These are phyloP conservation scores for Pneumocystis oryctolagi DNA, from an alignment of 1,139 yeast genomes.

Conservation along the genomic window DNA sequence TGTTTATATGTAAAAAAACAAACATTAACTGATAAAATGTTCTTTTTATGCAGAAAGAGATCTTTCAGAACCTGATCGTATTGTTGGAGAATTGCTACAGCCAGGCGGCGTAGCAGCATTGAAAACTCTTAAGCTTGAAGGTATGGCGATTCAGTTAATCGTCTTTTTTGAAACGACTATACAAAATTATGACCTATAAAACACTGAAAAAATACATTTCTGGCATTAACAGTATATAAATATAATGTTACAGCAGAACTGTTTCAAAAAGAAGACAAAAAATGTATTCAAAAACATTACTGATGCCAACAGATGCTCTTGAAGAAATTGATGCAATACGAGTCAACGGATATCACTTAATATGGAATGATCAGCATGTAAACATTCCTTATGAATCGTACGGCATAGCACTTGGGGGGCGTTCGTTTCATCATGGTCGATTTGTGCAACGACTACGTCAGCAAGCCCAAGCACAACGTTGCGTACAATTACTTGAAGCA, in stretches of 20 bases:
- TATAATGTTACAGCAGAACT: too few relatives aligned
- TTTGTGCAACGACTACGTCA: slow-evolving; percentile 62
- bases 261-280: background rate
- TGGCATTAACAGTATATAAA: too few relatives aligned
- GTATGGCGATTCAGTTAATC: too few relatives aligned
- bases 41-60: slow-evolving; percentile 60
- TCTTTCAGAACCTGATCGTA: slow-evolving; percentile 83
- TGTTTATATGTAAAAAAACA: background rate
- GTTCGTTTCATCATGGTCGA: slow-evolving; percentile 83
- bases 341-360: slow-evolving; percentile 67
- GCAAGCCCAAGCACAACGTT: slow-evolving; percentile 35
- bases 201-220: too few relatives aligned
- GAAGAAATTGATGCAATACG: slow-evolving; percentile 70
- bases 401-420: slow-evolving; percentile 27
- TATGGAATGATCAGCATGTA: slow-evolving; percentile 44
- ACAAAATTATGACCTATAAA: too few relatives aligned
- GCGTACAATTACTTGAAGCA: slow-evolving; percentile 63
- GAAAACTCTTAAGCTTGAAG: slow-evolving; percentile 60
- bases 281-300: background rate
- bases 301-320: slow-evolving; percentile 36
- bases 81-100: slow-evolving; percentile 92
- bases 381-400: slow-evolving; percentile 48
- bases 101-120: slow-evolving; percentile 86
- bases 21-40: too few relatives aligned
- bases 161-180: too few relatives aligned